Evolutionary conservation across 2,329 filamentous ascomycete genomes (phyloP).

Genomic region (Onygenales sp.): DNA sequence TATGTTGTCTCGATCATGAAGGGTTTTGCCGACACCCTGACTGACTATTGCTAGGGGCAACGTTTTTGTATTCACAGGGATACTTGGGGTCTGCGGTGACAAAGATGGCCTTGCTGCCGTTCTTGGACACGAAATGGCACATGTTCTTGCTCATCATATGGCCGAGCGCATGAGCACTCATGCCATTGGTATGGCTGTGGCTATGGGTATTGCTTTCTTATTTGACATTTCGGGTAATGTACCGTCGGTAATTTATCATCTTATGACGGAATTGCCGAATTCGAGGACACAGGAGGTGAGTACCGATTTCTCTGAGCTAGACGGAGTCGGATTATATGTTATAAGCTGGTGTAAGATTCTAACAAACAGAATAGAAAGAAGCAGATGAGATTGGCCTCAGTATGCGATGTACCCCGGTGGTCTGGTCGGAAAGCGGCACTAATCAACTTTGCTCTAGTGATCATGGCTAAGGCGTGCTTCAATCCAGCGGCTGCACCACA

Average conservation of each 20-base stretch:
- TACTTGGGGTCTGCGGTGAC: slow-evolving; percentile 45
- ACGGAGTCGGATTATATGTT: not conserved
- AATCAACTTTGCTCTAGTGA: slow-evolving; percentile 27
- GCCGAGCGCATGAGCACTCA: slow-evolving; percentile 45
- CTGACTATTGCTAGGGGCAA: slow-evolving; percentile 38
- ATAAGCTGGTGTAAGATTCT: not conserved
- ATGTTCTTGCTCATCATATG: slow-evolving; percentile 49
- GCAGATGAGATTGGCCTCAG: slow-evolving; percentile 53
- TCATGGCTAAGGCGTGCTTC: slow-evolving; percentile 55
- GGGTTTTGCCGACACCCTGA: not conserved
- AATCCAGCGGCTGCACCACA: slow-evolving; percentile 46
- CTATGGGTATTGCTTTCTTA: slow-evolving; percentile 20
- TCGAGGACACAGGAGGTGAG: slow-evolving; percentile 47
- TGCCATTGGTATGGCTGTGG: slow-evolving; percentile 22
- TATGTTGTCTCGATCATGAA: slow-evolving; percentile 15
- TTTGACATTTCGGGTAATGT: slow-evolving; percentile 33
- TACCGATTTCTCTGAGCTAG: not conserved
- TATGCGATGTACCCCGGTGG: slow-evolving; percentile 15
- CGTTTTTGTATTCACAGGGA: slow-evolving; percentile 56
- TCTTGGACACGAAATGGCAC: slow-evolving; percentile 54
- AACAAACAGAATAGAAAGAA: slow-evolving; percentile 34
- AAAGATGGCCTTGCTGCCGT: slow-evolving; percentile 54
- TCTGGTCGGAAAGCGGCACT: slow-evolving; percentile 11
- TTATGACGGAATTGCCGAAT: slow-evolving; percentile 45
- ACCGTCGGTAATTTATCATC: slow-evolving; percentile 34